Evolutionary conservation across 2,329 filamentous ascomycete species (phyloP).

Genomic region (Xylaria sp.): DNA sequence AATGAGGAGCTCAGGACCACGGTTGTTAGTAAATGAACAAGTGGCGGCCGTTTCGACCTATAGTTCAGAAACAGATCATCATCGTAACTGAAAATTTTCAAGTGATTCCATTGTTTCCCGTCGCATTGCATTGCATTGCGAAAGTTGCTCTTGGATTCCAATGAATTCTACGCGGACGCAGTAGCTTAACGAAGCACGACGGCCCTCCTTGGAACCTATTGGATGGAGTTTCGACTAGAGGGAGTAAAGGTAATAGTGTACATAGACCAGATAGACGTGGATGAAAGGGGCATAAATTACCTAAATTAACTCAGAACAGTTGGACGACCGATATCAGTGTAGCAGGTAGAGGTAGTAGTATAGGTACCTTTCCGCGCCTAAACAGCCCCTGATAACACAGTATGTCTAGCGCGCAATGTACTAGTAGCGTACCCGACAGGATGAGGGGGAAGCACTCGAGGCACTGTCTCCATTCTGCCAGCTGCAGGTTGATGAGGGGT

Average conservation of each 20-base stretch:
- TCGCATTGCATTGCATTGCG: slow-evolving; percentile 34
- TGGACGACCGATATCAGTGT: not conserved
- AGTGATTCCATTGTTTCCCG: slow-evolving; percentile 34
- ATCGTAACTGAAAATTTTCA: not conserved
- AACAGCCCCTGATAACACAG: slow-evolving; percentile 8
- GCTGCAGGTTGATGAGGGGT: slow-evolving; percentile 31
- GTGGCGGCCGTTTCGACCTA: slow-evolving; percentile 30
- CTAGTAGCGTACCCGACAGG: slow-evolving; percentile 14
- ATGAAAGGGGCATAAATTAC: not conserved
- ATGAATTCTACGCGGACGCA: slow-evolving; percentile 29
- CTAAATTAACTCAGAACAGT: not conserved
- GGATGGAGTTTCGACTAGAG: slow-evolving; percentile 8
- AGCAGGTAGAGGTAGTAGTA: not conserved
- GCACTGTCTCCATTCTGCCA: slow-evolving; percentile 12
- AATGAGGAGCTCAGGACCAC: not conserved
- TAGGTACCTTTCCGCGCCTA: slow-evolving; percentile 17
- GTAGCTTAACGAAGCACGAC: slow-evolving; percentile 19
- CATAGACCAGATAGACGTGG: not conserved
- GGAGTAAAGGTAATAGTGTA: not conserved
- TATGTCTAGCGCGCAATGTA: slow-evolving; percentile 4
- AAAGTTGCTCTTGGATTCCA: slow-evolving; percentile 33
- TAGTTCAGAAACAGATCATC: slow-evolving; percentile 11
- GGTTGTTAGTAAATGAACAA: slow-evolving; percentile 13
- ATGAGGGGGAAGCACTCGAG: slow-evolving; percentile 2
- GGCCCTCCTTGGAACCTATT: slow-evolving; percentile 10